Evolutionary conservation across 1,284 basidiomycete genomes (phyloP), one percentile per base, ranked within the genome.

Genomic region (Pseudozyma thailandica): DNA sequence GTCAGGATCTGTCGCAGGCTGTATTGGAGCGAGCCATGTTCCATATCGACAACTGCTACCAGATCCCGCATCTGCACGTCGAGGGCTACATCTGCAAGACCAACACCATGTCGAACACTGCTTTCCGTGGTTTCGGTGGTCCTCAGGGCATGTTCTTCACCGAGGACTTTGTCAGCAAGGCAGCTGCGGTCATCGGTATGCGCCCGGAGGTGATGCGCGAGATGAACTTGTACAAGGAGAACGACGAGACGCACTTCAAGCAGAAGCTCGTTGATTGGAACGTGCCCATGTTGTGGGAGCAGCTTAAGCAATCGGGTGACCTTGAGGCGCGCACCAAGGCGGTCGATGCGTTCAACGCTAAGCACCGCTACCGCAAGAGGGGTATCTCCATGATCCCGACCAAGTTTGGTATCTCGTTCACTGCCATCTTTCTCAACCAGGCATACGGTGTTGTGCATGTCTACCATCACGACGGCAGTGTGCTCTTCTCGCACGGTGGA

Each of bases 71-170:
- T 23, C 56, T 83, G 16, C 75, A 78, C 31, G 78, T 82, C 23
- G 74, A 79, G 38, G 83, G 80, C 9, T 75, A 61, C 45, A 71
- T 81, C 39, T 78, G 75, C 68, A 82, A 82, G 59, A 84, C 83
- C 21, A 79, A 84, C 73, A 84, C 82, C 6, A 79, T 83, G 60
- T 83, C 81, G 9, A 84, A 84, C 63, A 84, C 83, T 6, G 83
- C 83, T 10, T 84, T 79, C 72, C 70, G 83, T 49, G 82, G 79
- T 13, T 84, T 84, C 45, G 83, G 83, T 20, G 83, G 79, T 25
- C 82, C 82, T 27, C 83, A 84, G 62, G 83, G 83, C 21, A 81
- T 84, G 64, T 62, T 81, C 39, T 75, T 83, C 59, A 72, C 78
- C 39, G 82, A 83, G 50, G 74, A 78, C 48, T 78, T 78, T 63